These are phyloP conservation scores for Exsudoporus floridanus DNA, from an alignment of 1,284 basidiomycete species.

Conservation along the genomic window DNA sequence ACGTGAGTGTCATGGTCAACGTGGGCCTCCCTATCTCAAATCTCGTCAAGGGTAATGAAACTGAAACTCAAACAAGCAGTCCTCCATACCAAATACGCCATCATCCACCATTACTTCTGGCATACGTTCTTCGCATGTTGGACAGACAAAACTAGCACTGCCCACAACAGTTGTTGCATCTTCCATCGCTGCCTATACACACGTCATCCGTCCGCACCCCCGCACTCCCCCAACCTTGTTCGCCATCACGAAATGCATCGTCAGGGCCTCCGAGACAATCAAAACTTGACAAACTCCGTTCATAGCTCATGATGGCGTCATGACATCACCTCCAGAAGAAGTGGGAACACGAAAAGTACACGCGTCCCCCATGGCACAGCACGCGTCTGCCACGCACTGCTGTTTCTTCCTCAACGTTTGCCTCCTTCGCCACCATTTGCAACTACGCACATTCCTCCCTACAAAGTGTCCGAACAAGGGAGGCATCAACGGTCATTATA, in stretches of 20 bases:
- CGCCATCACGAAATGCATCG: conserved; percentile 11
- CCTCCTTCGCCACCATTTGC: background rate
- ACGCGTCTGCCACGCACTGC: conserved; percentile 27
- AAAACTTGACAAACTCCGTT: conserved; percentile 7
- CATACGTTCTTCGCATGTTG: conserved; percentile 23
- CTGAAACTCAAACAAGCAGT: background rate
- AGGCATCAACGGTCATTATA: background rate
- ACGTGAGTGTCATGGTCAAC: conserved; percentile 9
- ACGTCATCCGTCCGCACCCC: conserved; percentile 22
- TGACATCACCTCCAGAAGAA: conserved; percentile 14
- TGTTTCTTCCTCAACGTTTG: conserved; percentile 9
- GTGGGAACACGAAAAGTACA: conserved; percentile 19
- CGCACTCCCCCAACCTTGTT: conserved; percentile 19
- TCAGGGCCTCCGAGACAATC: conserved; percentile 22
- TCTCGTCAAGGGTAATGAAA: conserved; percentile 9
- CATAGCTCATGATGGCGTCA: conserved; percentile 15
- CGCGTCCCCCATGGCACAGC: conserved; percentile 30
- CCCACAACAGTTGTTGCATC: conserved; percentile 2
- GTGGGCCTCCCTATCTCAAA: conserved; percentile 10
- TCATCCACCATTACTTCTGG: conserved; percentile 4
- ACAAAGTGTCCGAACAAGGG: conserved; percentile 10
- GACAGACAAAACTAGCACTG: background rate
- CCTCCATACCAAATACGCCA: background rate
- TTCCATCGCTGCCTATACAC: conserved; percentile 14
- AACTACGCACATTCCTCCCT: background rate